phyloP scores from a whole-genome alignment of 2,329 filamentous ascomycete species.

The Colletotrichum liriopes region DNA sequence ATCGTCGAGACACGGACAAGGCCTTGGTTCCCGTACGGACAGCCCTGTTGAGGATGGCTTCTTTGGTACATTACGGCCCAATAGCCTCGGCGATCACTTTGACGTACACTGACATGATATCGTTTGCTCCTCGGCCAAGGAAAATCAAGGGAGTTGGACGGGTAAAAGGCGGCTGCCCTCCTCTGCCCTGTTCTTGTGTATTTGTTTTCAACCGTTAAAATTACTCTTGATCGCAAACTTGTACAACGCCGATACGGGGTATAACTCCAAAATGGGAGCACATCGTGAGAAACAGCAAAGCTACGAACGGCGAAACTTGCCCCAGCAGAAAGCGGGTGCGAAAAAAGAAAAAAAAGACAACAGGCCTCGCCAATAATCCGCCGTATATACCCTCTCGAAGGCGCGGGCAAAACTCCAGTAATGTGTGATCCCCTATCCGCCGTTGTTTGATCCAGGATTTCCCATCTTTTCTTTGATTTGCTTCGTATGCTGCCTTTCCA shows the following conservation, averaged over 20 bases:
- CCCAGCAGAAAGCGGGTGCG: neutral
- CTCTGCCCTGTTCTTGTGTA: slow-evolving; percentile 49
- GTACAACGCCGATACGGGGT: slow-evolving; percentile 27
- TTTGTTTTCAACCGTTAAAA: neutral
- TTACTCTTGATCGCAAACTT: slow-evolving; percentile 2
- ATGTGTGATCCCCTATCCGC: neutral
- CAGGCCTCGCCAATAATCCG: neutral
- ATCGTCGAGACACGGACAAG: neutral
- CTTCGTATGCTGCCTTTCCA: slow-evolving; percentile 10
- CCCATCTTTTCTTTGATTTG: neutral
- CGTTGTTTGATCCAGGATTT: neutral
- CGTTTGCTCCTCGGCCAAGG: neutral
- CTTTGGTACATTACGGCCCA: neutral
- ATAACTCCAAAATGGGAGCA: slow-evolving; percentile 28
- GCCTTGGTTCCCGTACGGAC: neutral
- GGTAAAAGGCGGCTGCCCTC: neutral
- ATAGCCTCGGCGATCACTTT: neutral
- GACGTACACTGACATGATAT: neutral
- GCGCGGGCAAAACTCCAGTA: slow-evolving; percentile 9
- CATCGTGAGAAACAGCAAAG: slow-evolving; percentile 16
- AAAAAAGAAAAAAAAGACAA: neutral
- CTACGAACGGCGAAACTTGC: neutral
- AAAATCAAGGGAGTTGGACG: neutral
- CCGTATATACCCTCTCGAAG: neutral
- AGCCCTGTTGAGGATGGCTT: neutral